A percentile compares a stretch with the other conserved stretches of the same genome.
These are phyloP conservation scores for Albugo candida DNA, from an alignment of 352 stramenopile species.

Conservation along the genomic window DNA sequence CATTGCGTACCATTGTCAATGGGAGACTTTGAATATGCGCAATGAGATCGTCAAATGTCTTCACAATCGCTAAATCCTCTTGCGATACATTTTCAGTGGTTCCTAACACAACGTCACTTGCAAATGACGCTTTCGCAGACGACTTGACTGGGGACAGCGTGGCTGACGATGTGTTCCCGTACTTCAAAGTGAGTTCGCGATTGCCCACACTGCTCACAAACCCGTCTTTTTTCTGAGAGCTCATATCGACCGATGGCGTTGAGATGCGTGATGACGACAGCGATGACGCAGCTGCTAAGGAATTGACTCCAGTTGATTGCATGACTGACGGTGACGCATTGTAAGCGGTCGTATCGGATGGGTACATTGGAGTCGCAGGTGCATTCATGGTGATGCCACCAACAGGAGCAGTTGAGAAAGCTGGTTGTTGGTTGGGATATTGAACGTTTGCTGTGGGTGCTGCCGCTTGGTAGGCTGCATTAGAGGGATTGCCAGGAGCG, in stretches of 20 bases:
- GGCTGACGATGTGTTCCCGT: conserved; percentile 49
- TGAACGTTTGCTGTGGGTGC: background rate
- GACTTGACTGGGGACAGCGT: conserved; percentile 28
- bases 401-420: background rate
- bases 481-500: background rate
- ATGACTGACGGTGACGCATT: conserved; percentile 14
- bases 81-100: conserved; percentile 53
- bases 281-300: conserved; percentile 25
- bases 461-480: background rate
- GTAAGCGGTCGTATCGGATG: background rate
- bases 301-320: conserved; percentile 51
- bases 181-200: conserved; percentile 75
- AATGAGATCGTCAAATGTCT: conserved; percentile 62
- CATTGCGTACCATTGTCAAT: conserved; percentile 57
- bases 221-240: conserved; percentile 56
- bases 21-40: conserved; percentile 43
- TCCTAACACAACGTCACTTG: conserved; percentile 22
- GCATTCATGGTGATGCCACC: conserved; percentile 18
- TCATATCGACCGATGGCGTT: conserved; percentile 68
- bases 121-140: conserved; percentile 12
- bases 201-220: conserved; percentile 74
- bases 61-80: conserved; percentile 64
- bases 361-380: background rate
- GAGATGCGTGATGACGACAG: conserved; percentile 54
- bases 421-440: conserved; percentile 7